Evolutionary conservation across 2,329 filamentous ascomycete genomes (phyloP), one percentile per base, ranked within the genome.

Genomic region (Cryphonectria parasitica): DNA sequence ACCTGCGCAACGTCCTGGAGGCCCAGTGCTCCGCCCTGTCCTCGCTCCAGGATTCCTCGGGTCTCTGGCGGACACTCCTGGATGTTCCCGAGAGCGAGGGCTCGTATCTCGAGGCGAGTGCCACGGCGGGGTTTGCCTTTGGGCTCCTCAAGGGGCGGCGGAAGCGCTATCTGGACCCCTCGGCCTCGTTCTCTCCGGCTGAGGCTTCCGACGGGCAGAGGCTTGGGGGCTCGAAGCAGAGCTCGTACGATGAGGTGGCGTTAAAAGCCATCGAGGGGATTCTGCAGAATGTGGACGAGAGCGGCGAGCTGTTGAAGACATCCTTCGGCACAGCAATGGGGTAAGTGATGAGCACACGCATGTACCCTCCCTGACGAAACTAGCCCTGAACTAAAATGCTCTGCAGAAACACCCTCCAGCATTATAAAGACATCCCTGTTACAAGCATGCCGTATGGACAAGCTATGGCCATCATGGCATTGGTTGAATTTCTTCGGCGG

Each of bases 391-490:
- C 68, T 72, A 39, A 68, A n/a, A 5, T 15, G 36, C 13, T 36
- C 36, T 5, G 36, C 45, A 71, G 69, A 7, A 84, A 88, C 74
- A 86, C 87, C 70, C 79, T 94, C 77, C 88, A 94, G 80, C 91
- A 93, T 78, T 95, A 95, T 77, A 91, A 91, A 79, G 87, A 92
- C 73, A 94, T 95, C 70, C 86, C 89, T 1, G 81, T 90, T 72
- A 95, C 92, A 2, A 91, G 90, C 75, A 95, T 95, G 92, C 92
- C 92, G 8, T 95, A 95, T 75, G 92, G 92, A 0, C 92, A 95
- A 79, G 91, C 92, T 0, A 94, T 95, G 92, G 92, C 91, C 0
- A 93, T 94, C 73, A 94, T 95, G 90, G 90, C 91, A 0, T 78
- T 95, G 73, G 91, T 91, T 0, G 92, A 95, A 80, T 92, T 91